Base-by-base conservation (phyloP, 2,329 filamentous ascomycete genomes). In the Bisporella sp. region DNA sequence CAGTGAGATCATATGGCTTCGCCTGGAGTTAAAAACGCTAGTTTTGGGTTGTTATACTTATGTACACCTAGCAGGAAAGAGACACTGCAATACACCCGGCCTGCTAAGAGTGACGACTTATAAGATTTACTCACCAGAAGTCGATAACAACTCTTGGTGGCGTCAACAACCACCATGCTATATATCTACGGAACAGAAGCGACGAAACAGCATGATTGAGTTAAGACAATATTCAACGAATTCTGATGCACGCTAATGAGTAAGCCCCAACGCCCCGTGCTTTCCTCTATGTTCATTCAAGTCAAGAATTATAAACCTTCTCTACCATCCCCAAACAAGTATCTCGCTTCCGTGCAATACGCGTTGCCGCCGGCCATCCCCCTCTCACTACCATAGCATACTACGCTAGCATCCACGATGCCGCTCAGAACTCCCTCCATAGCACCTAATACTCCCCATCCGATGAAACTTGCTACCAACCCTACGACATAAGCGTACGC, bases 401-500 rank as follows among this genome's bases (percentile, higher is more conserved):
- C 85, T 29, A 97, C 79, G 35, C 89, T 84, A 3, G 87, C 90
- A 68, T 96, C 90, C 4, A 96, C 80, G 47, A 96, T 90, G 48
- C 89, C 89, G 47, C 87, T 87, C 29, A 96, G 71, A 13, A 95
- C 86, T 11, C 89, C 87, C 65, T 96, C 91, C 78, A 95, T 92
- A 2, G 90, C 87, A 30, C 90, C 89, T 46, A 99, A 74, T 1
- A 97, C 84, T 5, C 89, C 90, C 84, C 93, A 99, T 6, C 93
- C 93, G 59, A 99, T 96, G 49, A 92, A 90, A 54, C 88, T 89
- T 12, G 93, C 93, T 58, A 97, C 85, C 55, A 99, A 69, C 7
- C 91, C 93, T 28, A 99, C 89, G 1, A 97, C 81, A 64, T 97
- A 99, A 2, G 92, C 93, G 66, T 99, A 99, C 29, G 93, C 76